phyloP scores from a whole-genome alignment of 805 yeast genomes.

The Lipomyces sp. region DNA sequence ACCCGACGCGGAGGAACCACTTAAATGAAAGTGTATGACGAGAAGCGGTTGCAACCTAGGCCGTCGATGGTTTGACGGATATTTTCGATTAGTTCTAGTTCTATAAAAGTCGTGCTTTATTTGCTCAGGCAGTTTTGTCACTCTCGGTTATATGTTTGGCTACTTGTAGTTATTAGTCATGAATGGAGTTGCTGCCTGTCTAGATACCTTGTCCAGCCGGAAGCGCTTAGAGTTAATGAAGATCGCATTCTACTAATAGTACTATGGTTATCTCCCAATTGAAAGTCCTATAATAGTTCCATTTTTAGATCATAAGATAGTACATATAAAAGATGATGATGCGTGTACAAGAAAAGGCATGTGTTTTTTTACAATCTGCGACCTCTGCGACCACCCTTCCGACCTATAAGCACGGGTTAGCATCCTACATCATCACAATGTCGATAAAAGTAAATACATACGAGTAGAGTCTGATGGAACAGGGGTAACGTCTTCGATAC shows the following conservation, averaged over 20 bases:
- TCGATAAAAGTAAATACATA: constrained; percentile 50
- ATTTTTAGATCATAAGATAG: constrained; percentile 18
- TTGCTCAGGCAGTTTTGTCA: not conserved
- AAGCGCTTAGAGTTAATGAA: not conserved
- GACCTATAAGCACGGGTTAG: constrained; percentile 27
- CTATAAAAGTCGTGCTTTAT: not conserved
- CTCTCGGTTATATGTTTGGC: not conserved
- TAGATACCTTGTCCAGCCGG: not conserved
- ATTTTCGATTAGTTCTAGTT: not conserved
- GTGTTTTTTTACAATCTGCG: constrained; percentile 79
- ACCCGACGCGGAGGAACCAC: too few relatives aligned
- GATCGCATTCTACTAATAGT: not conserved
- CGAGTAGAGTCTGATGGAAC: constrained; percentile 99
- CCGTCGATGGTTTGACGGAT: not conserved
- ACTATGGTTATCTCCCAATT: not conserved
- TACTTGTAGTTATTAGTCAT: not conserved
- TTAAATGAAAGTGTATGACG: not conserved
- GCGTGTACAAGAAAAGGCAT: constrained; percentile 6
- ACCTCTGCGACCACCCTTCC: constrained; percentile 99
- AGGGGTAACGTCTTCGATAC: constrained; percentile 99
- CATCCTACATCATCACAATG: not conserved
- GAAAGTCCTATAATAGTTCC: not conserved
- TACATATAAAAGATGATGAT: constrained; percentile 17
- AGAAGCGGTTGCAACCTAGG: not conserved
- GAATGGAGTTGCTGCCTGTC: not conserved